Evolutionary conservation across 805 yeast genomes (phyloP), one percentile per base, ranked within the genome.

Genomic region (Wickerhamomyces hampshirensis): DNA sequence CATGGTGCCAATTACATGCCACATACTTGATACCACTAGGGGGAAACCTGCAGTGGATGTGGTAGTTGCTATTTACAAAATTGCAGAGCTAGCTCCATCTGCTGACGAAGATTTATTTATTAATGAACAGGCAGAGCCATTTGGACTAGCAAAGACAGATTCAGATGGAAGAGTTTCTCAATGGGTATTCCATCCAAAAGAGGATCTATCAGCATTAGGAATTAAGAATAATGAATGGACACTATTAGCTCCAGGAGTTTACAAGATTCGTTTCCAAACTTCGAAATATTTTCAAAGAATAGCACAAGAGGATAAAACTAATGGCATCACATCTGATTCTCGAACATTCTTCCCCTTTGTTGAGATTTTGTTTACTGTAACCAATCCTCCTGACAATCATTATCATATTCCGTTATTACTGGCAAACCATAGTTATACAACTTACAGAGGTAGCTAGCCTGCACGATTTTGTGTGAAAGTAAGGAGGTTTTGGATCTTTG

Each of bases 321-420:
- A 46, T 10, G 49, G 61, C 24, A 43, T 50, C 4, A 50, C 41
- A 27, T 47, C 40, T 19, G 53, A 48, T 31, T 59, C 61, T 38
- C 61, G 68, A 39, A 80, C 88, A 1, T 88, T 88, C 56, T 89
- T 88, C 67, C 97, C 97, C 0, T 82, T 73, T 53, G 87, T 88
- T 7, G 96, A 89, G 42, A 84, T 89, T 27, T 66, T 71, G 1
- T 89, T 89, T 54, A 72, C 71, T 21, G 75, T 89, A 4, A 70
- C 69, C 6, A 67, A 69, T 44, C 83, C 84, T 0, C 80, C 86
- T 0, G 86, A 80, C 41, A 65, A 74, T 26, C 98, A 89, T 57
- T 89, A 87, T 60, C 98, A 89, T 56, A 82, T 89, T 37, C 98
- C 98, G 0, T 63, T 89, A 43, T 69, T 89, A 36, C 65, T 89